A percentile compares a stretch with the other conserved stretches of the same genome.
Conservation (phyloP, 306 rosid species). For the Ziziphus jujuba region DNA sequence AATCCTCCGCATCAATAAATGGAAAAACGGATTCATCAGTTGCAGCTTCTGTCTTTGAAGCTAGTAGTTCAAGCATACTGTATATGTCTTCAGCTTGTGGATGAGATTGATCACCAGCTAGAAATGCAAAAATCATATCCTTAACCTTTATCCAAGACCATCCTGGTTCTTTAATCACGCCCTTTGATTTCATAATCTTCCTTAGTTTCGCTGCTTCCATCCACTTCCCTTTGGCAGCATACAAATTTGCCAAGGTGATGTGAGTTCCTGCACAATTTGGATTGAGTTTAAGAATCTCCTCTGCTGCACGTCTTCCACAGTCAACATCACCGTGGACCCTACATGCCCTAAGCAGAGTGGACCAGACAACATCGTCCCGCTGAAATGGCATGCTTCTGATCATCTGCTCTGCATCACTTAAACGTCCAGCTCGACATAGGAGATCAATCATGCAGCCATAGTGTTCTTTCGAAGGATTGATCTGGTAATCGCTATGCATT, state of each 20-base stretch:
- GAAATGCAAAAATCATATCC: conserved; percentile 50
- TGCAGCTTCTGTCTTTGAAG: conserved; percentile 35
- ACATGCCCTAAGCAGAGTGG: conserved; percentile 78
- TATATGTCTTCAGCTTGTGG: conserved; percentile 52
- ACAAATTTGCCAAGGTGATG: conserved; percentile 70
- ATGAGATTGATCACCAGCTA: conserved; percentile 64
- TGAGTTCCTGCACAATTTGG: conserved; percentile 70
- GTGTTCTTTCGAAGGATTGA: conserved; percentile 72
- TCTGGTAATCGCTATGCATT: conserved; percentile 45
- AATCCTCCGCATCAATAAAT: conserved; percentile 37
- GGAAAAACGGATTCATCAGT: conserved; percentile 32
- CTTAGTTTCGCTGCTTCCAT: conserved; percentile 66
- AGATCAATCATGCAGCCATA: conserved; percentile 81
- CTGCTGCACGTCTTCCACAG: conserved; percentile 58
- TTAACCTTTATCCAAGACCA: conserved; percentile 78
- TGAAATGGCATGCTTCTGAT: conserved; percentile 55
- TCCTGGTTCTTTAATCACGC: conserved; percentile 76
- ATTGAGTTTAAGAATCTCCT: conserved; percentile 57
- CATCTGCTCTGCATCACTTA: conserved; percentile 65
- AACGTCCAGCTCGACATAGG: conserved; percentile 75
- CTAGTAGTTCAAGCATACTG: conserved; percentile 48
- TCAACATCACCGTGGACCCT: conserved; percentile 60
- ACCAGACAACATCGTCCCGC: conserved; percentile 79
- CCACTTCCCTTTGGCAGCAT: conserved; percentile 70
- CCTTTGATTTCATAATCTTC: conserved; percentile 69